A percentile compares a stretch with the other conserved stretches of the same genome.
Conservation (phyloP, 352 stramenopile species). For the Pythium brachiatum region DNA sequence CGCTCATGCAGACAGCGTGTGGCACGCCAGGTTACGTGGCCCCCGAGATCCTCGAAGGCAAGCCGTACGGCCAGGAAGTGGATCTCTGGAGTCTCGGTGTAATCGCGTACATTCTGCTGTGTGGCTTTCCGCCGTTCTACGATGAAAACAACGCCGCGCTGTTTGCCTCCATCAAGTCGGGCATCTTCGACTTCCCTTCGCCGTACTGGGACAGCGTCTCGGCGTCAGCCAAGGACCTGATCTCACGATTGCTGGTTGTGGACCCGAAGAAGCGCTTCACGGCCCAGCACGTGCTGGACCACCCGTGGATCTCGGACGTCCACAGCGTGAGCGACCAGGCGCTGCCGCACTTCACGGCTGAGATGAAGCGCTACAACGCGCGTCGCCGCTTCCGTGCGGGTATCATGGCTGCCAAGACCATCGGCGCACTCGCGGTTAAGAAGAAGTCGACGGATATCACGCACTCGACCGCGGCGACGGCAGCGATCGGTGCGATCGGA, state of each 20-base stretch:
- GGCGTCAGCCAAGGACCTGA: conserved; percentile 90
- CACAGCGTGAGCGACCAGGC: conserved; percentile 66
- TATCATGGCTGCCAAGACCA: conserved; percentile 81
- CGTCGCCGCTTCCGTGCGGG: conserved; percentile 71
- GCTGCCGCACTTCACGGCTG: conserved; percentile 85
- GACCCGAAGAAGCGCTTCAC: conserved; percentile 90
- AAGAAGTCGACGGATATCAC: conserved; percentile 52
- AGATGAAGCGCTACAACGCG: conserved; percentile 90
- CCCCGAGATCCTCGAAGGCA: conserved; percentile 94
- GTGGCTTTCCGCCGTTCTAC: conserved; percentile 96
- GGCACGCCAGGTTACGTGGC: conserved; percentile 96
- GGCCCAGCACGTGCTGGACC: conserved; percentile 76
- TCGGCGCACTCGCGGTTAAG: conserved; percentile 40
- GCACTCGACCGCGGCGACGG: conserved; percentile 14
- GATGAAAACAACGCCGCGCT: conserved; percentile 89
- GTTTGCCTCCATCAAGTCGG: conserved; percentile 89
- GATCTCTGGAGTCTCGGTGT: conserved; percentile 97
- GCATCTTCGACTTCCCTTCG: conserved; percentile 90
- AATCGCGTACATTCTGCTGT: conserved; percentile 95
- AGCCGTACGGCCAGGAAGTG: conserved; percentile 91
- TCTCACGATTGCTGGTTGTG: conserved; percentile 87
- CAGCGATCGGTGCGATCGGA: conserved; percentile 17
- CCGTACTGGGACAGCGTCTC: conserved; percentile 95
- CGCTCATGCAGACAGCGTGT: conserved; percentile 93
- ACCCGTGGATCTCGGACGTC: conserved; percentile 85